These are phyloP conservation scores for Erysiphe pulchra DNA, from an alignment of 2,329 filamentous ascomycete species.

Conservation along the genomic window DNA sequence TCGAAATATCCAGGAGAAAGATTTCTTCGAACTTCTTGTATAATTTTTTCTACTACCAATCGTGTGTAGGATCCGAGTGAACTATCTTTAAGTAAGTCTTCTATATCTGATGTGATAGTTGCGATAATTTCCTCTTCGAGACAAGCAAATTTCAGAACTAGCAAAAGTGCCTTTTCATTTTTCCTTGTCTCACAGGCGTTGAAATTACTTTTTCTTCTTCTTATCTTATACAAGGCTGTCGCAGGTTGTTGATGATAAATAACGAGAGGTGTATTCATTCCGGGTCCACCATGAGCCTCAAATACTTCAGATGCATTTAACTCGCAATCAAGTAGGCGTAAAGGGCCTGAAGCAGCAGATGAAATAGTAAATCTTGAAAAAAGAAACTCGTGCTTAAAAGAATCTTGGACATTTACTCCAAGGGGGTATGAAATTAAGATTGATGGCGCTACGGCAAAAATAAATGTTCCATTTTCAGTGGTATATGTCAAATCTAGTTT, in stretches of 20 bases:
- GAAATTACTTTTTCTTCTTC: conserved; percentile 17
- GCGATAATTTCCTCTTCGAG: conserved; percentile 46
- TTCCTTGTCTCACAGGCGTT: conserved; percentile 7
- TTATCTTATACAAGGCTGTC: conserved; percentile 57
- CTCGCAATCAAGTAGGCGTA: conserved; percentile 45
- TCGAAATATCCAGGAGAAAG: conserved; percentile 29
- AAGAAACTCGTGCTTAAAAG: conserved; percentile 61
- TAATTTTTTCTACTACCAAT: conserved; percentile 20
- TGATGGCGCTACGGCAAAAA: conserved; percentile 32
- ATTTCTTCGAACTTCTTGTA: conserved; percentile 18
- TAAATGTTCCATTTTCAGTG: conserved; percentile 38
- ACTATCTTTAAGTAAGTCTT: conserved; percentile 16
- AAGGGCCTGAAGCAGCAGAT: conserved; percentile 47
- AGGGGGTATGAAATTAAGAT: conserved; percentile 56
- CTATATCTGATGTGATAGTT: conserved; percentile 20
- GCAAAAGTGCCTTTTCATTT: conserved; percentile 23
- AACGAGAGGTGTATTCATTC: conserved; percentile 26
- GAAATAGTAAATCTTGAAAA: conserved; percentile 84
- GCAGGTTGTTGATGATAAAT: conserved; percentile 66
- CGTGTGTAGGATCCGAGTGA: conserved; percentile 21
- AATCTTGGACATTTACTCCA: conserved; percentile 88
- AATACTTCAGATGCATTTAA: conserved; percentile 47
- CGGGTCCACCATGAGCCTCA: conserved; percentile 31
- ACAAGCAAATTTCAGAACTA: conserved; percentile 52
- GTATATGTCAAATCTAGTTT: conserved; percentile 54